These are phyloP conservation scores for Blastocystis sp. DNA, from an alignment of 352 stramenopile genomes.

Conservation along the genomic window DNA sequence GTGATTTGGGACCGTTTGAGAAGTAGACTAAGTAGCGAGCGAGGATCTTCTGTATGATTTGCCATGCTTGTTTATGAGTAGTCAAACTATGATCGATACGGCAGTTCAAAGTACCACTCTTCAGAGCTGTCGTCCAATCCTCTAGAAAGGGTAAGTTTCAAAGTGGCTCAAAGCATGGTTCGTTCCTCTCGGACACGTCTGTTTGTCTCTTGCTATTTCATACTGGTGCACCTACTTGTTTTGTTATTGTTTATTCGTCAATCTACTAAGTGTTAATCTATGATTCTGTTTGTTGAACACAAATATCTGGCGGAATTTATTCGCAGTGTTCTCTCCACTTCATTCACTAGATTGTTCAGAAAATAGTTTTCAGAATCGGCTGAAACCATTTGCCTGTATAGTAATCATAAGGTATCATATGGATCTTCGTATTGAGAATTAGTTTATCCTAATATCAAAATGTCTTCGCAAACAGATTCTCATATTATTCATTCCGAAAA, in stretches of 20 bases:
- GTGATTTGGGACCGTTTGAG: background rate
- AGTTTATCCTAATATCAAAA: background rate
- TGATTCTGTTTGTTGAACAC: background rate
- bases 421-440: background rate
- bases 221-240: slow-evolving; percentile 11
- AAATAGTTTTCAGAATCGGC: too few relatives aligned
- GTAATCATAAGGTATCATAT: background rate
- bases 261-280: background rate
- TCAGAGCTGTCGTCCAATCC: slow-evolving; percentile 1
- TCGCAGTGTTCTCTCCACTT: too few relatives aligned
- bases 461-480: background rate
- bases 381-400: background rate
- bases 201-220: background rate
- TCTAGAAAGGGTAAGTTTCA: background rate
- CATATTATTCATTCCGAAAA: background rate
- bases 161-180: background rate
- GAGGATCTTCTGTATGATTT: background rate
- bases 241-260: background rate
- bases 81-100: background rate
- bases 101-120: slow-evolving; percentile 5
- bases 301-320: background rate
- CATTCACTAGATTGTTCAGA: too few relatives aligned
- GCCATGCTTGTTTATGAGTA: background rate
- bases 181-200: background rate
- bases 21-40: background rate